These are phyloP conservation scores for Dillenia turbinata DNA, from an alignment of 164 flowering plant species.

Conservation along the genomic window DNA sequence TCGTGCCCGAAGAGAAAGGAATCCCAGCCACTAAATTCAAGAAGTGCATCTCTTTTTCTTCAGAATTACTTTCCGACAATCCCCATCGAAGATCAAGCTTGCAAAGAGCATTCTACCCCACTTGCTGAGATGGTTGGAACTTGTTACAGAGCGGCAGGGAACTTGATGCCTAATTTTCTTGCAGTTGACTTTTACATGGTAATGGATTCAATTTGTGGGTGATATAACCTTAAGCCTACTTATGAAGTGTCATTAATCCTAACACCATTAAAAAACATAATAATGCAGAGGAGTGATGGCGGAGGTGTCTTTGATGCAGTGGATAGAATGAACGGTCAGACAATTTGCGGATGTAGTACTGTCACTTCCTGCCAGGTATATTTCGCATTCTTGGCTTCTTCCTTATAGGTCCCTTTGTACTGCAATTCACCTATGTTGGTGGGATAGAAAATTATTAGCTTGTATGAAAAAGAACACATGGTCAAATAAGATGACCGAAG, in stretches of 20 bases:
- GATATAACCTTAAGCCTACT: too few relatives aligned
- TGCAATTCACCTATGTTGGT: too few relatives aligned
- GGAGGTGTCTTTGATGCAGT: slow-evolving; percentile 82
- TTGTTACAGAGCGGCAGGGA: slow-evolving; percentile 82
- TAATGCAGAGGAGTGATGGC: slow-evolving; percentile 92
- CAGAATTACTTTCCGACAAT: slow-evolving; percentile 86
- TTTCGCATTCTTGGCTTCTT: too few relatives aligned
- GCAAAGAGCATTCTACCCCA: slow-evolving; percentile 85
- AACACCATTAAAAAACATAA: slow-evolving; percentile 4
- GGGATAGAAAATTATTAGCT: too few relatives aligned
- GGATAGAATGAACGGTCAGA: slow-evolving; percentile 87
- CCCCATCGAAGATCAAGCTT: slow-evolving; percentile 65
- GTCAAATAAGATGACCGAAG: too few relatives aligned
- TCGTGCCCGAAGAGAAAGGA: slow-evolving; percentile 86
- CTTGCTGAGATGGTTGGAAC: slow-evolving; percentile 70
- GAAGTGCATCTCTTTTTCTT: slow-evolving; percentile 66
- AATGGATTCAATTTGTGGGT: slow-evolving; percentile 8
- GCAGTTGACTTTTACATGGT: slow-evolving; percentile 99
- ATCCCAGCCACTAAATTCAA: slow-evolving; percentile 68
- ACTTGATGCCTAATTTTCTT: slow-evolving; percentile 79
- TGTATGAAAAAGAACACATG: too few relatives aligned
- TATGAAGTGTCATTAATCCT: slow-evolving; percentile 5
- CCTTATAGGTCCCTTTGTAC: too few relatives aligned
- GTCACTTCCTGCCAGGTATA: slow-evolving; percentile 61
- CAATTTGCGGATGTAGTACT: slow-evolving; percentile 75